Evolutionary conservation across 768 basidiomycete species (phyloP).

Genomic region (Phaffia tasmanica): DNA sequence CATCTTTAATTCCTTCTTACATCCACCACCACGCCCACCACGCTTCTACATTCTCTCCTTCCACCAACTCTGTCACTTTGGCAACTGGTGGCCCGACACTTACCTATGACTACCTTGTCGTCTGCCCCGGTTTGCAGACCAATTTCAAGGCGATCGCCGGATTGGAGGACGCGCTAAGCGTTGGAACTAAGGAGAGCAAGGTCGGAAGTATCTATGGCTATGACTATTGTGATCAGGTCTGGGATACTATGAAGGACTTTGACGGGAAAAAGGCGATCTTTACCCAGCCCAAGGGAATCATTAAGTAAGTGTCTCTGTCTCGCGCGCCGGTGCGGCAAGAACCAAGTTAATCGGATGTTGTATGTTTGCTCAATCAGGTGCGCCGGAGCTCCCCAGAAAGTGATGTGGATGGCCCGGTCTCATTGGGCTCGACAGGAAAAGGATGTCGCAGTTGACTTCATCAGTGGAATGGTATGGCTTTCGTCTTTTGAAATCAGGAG

Average conservation of each 20-base stretch:
- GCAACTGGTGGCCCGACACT: constrained; percentile 37
- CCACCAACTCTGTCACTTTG: constrained; percentile 60
- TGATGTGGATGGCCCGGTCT: constrained; percentile 69
- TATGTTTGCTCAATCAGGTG: neutral
- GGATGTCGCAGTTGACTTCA: constrained; percentile 51
- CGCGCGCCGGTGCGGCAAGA: neutral
- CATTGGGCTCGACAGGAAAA: constrained; percentile 33
- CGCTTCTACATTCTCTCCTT: constrained; percentile 63
- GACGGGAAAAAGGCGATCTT: constrained; percentile 76
- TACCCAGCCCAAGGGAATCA: constrained; percentile 68
- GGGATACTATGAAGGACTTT: constrained; percentile 58
- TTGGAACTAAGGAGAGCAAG: constrained; percentile 53
- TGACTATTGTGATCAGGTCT: constrained; percentile 77
- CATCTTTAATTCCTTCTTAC: constrained; percentile 60
- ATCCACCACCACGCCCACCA: constrained; percentile 61
- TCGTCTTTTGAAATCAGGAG: neutral
- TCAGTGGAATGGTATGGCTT: constrained; percentile 55
- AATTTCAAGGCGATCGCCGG: constrained; percentile 51
- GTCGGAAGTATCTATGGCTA: constrained; percentile 91
- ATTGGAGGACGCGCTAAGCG: constrained; percentile 61
- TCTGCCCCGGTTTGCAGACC: constrained; percentile 77
- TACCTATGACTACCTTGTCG: constrained; percentile 73
- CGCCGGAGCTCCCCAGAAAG: constrained; percentile 64
- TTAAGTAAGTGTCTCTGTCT: constrained; percentile 63
- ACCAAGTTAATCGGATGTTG: neutral